Percentiles rank a stretch among this genome's conserved stretches.
These are phyloP conservation scores for Oryza officinalis DNA, from an alignment of 176 grass and related monocot genomes.

Conservation along the genomic window DNA sequence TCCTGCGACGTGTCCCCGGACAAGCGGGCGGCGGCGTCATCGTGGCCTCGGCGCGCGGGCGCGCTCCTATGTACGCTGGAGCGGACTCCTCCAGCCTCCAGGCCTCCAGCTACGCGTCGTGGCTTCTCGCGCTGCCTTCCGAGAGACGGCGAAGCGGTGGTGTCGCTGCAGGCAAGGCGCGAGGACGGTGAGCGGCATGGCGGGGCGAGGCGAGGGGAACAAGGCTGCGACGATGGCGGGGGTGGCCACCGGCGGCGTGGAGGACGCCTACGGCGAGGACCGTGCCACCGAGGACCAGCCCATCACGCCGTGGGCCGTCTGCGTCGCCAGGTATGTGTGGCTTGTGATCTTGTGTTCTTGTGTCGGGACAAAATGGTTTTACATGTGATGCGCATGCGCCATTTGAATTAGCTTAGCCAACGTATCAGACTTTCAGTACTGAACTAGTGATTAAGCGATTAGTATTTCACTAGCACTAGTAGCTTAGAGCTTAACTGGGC, in stretches of 20 bases:
- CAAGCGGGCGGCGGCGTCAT: conserved; percentile 28
- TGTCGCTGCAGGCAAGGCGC: neutral
- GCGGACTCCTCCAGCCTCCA: conserved; percentile 1
- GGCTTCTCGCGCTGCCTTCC: neutral
- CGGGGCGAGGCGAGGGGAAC: conserved; percentile 32
- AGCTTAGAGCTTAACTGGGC: neutral
- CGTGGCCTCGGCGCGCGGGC: neutral
- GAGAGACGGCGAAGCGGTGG: neutral
- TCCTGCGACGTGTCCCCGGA: conserved; percentile 37
- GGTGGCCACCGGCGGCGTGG: conserved; percentile 44
- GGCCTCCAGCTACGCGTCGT: neutral
- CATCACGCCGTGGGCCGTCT: conserved; percentile 64
- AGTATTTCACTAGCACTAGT: neutral
- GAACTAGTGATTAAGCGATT: neutral
- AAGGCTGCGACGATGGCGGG: conserved; percentile 5
- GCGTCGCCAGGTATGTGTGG: conserved; percentile 51
- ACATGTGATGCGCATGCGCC: neutral
- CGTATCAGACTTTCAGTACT: neutral
- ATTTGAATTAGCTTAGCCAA: neutral
- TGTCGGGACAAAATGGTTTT: neutral
- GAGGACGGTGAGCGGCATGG: conserved; percentile 44
- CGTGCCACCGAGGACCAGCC: conserved; percentile 59
- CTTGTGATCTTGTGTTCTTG: neutral
- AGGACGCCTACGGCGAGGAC: conserved; percentile 62
- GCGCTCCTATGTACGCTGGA: conserved; percentile 16